Evolutionary conservation across 768 basidiomycete species (phyloP).

Genomic region (Ephemerocybe angulata): DNA sequence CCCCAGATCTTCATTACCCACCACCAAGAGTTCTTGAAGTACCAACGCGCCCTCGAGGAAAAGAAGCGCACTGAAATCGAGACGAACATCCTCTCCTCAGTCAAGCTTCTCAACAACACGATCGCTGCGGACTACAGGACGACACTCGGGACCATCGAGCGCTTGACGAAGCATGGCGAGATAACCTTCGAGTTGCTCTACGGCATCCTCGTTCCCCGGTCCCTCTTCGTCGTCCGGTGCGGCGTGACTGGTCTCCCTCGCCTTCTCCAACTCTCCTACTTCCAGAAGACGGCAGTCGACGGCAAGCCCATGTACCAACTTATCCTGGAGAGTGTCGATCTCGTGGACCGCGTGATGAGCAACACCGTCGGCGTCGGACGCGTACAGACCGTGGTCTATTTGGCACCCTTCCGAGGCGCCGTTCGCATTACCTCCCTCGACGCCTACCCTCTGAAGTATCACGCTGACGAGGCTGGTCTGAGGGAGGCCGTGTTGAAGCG

Average conservation of each 20-base stretch:
- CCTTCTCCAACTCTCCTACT: slow-evolving; percentile 44
- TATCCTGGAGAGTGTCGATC: slow-evolving; percentile 48
- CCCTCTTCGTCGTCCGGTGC: slow-evolving; percentile 49
- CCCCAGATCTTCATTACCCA: slow-evolving; percentile 56
- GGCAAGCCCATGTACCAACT: slow-evolving; percentile 41
- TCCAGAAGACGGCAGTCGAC: slow-evolving; percentile 32
- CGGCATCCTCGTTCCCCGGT: slow-evolving; percentile 52
- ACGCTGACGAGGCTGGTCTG: slow-evolving; percentile 41
- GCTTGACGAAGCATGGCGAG: slow-evolving; percentile 50
- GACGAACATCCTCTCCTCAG: slow-evolving; percentile 39
- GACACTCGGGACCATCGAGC: slow-evolving; percentile 43
- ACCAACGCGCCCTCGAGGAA: slow-evolving; percentile 35
- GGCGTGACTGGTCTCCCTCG: slow-evolving; percentile 50
- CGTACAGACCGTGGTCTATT: slow-evolving; percentile 36
- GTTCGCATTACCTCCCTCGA: slow-evolving; percentile 47
- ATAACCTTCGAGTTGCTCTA: slow-evolving; percentile 57
- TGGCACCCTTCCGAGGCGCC: slow-evolving; percentile 46
- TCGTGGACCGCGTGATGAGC: slow-evolving; percentile 36
- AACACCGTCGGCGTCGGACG: slow-evolving; percentile 38
- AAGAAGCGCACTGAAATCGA: slow-evolving; percentile 42
- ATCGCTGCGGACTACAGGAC: slow-evolving; percentile 46
- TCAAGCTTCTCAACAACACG: slow-evolving; percentile 48
- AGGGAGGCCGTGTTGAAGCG: slow-evolving; percentile 38
- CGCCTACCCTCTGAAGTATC: slow-evolving; percentile 52
- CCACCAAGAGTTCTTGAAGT: slow-evolving; percentile 42